These are phyloP conservation scores for Hypholoma sublateritium DNA, from an alignment of 768 basidiomycete genomes.

Conservation along the genomic window DNA sequence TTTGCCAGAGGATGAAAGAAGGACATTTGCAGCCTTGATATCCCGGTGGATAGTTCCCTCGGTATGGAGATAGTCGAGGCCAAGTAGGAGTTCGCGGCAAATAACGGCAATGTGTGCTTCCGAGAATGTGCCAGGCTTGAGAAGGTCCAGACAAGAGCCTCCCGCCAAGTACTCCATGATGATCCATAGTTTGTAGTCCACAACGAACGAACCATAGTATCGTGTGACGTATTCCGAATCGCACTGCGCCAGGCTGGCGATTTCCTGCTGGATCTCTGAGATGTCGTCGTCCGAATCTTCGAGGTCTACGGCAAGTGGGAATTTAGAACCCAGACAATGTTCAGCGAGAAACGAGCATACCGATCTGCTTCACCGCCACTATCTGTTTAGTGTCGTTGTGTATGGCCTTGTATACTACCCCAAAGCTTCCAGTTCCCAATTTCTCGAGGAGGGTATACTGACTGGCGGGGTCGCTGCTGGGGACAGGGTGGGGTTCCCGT, in stretches of 20 bases:
- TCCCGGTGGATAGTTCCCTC: conserved; percentile 98
- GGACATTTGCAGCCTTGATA: conserved; percentile 97
- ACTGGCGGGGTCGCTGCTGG: conserved; percentile 79
- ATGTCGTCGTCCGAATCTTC: conserved; percentile 99
- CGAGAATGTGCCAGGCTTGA: conserved; percentile 88
- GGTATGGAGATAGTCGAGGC: conserved; percentile 93
- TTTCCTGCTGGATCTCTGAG: conserved; percentile 97
- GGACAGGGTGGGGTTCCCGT: conserved; percentile 66
- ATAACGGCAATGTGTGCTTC: conserved; percentile 95
- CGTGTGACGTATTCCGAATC: conserved; percentile 96
- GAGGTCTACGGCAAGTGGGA: conserved; percentile 58
- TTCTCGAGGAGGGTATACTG: conserved; percentile 94
- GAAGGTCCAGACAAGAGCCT: conserved; percentile 95
- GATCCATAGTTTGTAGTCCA: conserved; percentile 98
- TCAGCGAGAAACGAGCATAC: conserved; percentile 39
- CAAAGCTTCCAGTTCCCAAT: conserved; percentile 96
- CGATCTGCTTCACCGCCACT: conserved; percentile 98
- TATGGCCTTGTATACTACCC: conserved; percentile 95
- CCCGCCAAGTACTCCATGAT: conserved; percentile 99
- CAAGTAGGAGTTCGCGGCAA: conserved; percentile 88
- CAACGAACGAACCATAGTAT: conserved; percentile 96
- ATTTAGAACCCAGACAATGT: conserved; percentile 5
- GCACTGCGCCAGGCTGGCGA: conserved; percentile 92
- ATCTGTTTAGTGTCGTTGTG: conserved; percentile 93
- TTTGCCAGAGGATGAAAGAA: conserved; percentile 86